A percentile compares a stretch with the other conserved stretches of the same genome.
These are phyloP conservation scores for Benincasa hispida DNA, from an alignment of 306 rosid species.

Conservation along the genomic window DNA sequence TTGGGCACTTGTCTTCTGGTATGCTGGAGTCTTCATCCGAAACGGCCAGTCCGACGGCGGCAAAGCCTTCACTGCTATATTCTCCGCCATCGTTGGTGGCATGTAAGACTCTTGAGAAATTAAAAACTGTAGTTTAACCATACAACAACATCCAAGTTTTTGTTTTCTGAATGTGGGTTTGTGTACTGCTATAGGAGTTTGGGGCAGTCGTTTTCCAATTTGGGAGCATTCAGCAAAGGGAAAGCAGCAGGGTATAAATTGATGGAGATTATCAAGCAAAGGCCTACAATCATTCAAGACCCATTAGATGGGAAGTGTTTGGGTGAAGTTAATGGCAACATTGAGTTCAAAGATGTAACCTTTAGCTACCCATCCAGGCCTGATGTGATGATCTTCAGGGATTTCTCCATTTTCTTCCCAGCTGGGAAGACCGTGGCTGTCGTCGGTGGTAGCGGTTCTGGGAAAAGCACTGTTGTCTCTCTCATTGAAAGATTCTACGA, in stretches of 20 bases:
- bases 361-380: conserved; percentile 97
- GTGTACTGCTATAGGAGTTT: conserved; percentile 59
- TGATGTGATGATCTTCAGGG: conserved; percentile 65
- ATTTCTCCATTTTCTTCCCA: conserved; percentile 78
- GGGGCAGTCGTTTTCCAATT: conserved; percentile 95
- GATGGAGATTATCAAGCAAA: conserved; percentile 90
- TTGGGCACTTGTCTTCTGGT: conserved; percentile 98
- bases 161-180: background rate
- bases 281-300: conserved; percentile 73
- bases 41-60: conserved; percentile 96
- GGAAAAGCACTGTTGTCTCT: conserved; percentile 95
- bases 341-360: conserved; percentile 75
- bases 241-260: conserved; percentile 88
- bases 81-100: conserved; percentile 98
- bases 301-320: conserved; percentile 56
- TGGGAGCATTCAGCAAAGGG: conserved; percentile 97
- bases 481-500: conserved; percentile 93
- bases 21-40: conserved; percentile 90
- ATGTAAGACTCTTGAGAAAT: conserved; percentile 39
- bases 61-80: conserved; percentile 93
- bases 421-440: conserved; percentile 95
- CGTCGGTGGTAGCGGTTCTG: conserved; percentile 97
- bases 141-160: background rate
- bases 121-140: background rate
- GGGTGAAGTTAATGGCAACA: conserved; percentile 60